Base-by-base conservation (phyloP, 495 filamentous ascomycete genomes). In the Jackrogersella minutella region DNA sequence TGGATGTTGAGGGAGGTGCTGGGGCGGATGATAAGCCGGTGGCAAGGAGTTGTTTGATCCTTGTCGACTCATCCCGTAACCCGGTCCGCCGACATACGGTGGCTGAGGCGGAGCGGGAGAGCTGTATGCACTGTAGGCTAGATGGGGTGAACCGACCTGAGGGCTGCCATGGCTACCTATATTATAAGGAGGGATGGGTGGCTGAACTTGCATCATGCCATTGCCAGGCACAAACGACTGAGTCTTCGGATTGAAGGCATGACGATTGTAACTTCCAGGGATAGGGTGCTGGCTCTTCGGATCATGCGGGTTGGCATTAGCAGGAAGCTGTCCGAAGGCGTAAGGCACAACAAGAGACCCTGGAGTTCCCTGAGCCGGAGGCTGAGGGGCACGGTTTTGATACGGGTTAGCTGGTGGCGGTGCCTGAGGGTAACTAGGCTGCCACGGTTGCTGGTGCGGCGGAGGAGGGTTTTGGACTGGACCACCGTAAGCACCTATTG, bases 191-290 rank as follows among this genome's bases (percentile, higher is more conserved):
- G 66, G 73, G 28, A 73, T 72, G 11, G 75, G 64, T 43, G 71
- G 66, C 57, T 75, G 68, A 81, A 84, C 70, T 3, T 81, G 74
- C 17, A 73, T 70, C 67, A 84, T 81, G 14, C 77, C 73, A 66
- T 69, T 81, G 8, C 84, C 82, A 17, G 93, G 93, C 39, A 97
- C 85, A 71, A 97, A 97, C 2, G 92, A 87, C 61, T 93, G 90
- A 9, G 91, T 97, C 76, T 96, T 93, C 0, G 93, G 93, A 68
- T 97, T 97, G 81, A 97, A 97, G 17, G 90, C 85, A 70, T 92
- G 90, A 19, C 92, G 82, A 71, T 87, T 90, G 75, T 90, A 96
- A 76, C 88, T 92, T 14, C 90, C 91, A 11, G 91, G 91, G 39
- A 96, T 84, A 26, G 90, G 88, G 73, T 95, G 91, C 60, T 88